These are phyloP conservation scores for Diutina siamensis DNA, from an alignment of 1,139 yeast species.

Conservation along the genomic window DNA sequence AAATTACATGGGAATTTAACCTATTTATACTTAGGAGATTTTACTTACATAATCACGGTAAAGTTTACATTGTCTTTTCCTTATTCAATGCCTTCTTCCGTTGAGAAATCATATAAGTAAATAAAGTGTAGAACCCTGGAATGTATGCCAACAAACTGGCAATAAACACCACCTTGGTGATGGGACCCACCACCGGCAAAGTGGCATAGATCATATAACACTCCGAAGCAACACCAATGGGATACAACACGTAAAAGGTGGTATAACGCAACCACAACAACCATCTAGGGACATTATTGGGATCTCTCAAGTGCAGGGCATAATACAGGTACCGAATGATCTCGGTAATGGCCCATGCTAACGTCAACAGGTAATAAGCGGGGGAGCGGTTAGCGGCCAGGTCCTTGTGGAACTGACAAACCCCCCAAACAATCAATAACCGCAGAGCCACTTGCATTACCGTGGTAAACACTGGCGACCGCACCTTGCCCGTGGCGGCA, in stretches of 20 bases:
- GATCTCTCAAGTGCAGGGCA: constrained; percentile 50
- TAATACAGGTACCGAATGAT: constrained; percentile 79
- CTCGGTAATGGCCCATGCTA: constrained; percentile 91
- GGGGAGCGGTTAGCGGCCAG: constrained; percentile 51
- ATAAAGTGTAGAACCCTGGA: constrained; percentile 82
- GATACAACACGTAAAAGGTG: constrained; percentile 73
- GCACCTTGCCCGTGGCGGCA: constrained; percentile 66
- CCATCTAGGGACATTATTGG: constrained; percentile 46
- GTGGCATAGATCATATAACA: constrained; percentile 58
- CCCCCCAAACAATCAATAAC: constrained; percentile 72
- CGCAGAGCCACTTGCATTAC: constrained; percentile 81
- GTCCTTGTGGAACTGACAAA: constrained; percentile 61
- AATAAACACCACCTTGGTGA: constrained; percentile 39
- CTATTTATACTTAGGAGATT: too few species aligned
- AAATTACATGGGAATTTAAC: too few species aligned
- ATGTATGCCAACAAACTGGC: constrained; percentile 53
- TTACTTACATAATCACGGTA: too few species aligned
- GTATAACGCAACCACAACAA: constrained; percentile 74
- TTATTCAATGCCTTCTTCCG: constrained; percentile 53
- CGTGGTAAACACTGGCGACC: constrained; percentile 78
- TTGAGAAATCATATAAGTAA: constrained; percentile 82
- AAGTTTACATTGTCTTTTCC: neutral
- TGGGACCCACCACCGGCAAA: constrained; percentile 35
- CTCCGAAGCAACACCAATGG: constrained; percentile 85
- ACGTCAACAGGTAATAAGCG: constrained; percentile 52